phyloP scores from a whole-genome alignment of 306 rosid genomes.

The Trifolium subterraneum region DNA sequence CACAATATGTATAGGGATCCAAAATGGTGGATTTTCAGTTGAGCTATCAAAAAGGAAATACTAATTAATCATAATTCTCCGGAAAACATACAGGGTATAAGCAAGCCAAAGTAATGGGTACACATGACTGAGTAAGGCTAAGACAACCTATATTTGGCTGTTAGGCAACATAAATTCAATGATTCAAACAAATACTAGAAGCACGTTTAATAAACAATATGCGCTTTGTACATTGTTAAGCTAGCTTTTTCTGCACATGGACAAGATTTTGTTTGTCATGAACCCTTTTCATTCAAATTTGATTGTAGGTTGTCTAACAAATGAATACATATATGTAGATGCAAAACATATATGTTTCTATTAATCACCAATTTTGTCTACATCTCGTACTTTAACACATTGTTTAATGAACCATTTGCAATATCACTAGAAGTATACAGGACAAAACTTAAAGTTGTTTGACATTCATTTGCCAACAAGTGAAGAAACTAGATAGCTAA shows the following conservation, averaged over 20 bases:
- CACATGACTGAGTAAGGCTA: background rate
- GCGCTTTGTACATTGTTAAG: background rate
- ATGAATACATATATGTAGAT: background rate
- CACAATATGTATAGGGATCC: constrained; percentile 94
- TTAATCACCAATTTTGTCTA: too few relatives aligned
- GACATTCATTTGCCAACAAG: background rate
- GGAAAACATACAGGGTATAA: constrained; percentile 13
- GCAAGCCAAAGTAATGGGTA: constrained; percentile 28
- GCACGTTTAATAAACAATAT: background rate
- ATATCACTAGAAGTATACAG: too few relatives aligned
- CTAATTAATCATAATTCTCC: constrained; percentile 32
- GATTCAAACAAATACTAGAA: constrained; percentile 20
- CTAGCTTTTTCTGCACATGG: too few relatives aligned
- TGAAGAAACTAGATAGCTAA: background rate
- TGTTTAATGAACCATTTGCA: too few relatives aligned
- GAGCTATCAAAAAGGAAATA: constrained; percentile 57
- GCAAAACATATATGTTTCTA: too few relatives aligned
- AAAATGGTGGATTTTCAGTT: constrained; percentile 79
- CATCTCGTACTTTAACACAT: too few relatives aligned
- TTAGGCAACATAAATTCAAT: background rate
- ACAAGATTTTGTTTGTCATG: too few relatives aligned
- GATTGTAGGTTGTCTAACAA: background rate
- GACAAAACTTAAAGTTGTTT: too few relatives aligned
- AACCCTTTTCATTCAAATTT: too few relatives aligned
- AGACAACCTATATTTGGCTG: constrained; percentile 14